Evolutionary conservation across 345 rosid genomes (phyloP), one percentile per base, ranked within the genome.

Genomic region (Gossypium ekmanianum): DNA sequence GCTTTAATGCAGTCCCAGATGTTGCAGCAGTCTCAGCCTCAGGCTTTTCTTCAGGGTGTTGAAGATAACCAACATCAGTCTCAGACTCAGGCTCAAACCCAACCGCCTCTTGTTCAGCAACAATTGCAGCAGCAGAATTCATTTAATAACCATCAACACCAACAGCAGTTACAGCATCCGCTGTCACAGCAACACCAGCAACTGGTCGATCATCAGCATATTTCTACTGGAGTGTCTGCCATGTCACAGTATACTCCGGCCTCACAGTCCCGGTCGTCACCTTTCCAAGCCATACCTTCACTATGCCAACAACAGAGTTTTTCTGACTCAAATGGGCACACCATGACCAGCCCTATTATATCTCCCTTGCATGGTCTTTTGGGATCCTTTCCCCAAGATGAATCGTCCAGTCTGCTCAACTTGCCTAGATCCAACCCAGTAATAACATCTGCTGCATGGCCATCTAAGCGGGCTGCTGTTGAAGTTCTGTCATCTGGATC

Each of bases 381-480:
- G 76, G 86, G 94, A 58, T 87, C 96, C 56, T 90, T 84, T 74
- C 73, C 92, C 6, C 93, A 86, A 77, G 94, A 95, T 57, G 96
- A 91, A 50, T 80, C 97, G 0, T 82, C 94, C 61, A 88, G 88
- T 65, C 77, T 89, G 63, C 86, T 89, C 68, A 84, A 85, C 82
- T 79, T 86, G 75, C 82, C 97, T 22, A 83, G 91, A 79, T 68
- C 85, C 77, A 90, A 77, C 77, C 82, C 91, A 54, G 74, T 88
- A 68, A 79, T 88, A 61, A 74, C 90, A 75, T 82, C 93, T 61
- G 79, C 92, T 11, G 85, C 86, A 22, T 91, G 98, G 99, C 95
- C 94, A 61, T 88, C 94, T 9, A 95, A 95, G 87, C 91, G 94
- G 61, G 85, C 89, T 16, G 98, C 98, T 58, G 83, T 91, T 50